Conservation (phyloP, 352 stramenopile genomes). For the Hyaloperonospora arabidopsidis region DNA sequence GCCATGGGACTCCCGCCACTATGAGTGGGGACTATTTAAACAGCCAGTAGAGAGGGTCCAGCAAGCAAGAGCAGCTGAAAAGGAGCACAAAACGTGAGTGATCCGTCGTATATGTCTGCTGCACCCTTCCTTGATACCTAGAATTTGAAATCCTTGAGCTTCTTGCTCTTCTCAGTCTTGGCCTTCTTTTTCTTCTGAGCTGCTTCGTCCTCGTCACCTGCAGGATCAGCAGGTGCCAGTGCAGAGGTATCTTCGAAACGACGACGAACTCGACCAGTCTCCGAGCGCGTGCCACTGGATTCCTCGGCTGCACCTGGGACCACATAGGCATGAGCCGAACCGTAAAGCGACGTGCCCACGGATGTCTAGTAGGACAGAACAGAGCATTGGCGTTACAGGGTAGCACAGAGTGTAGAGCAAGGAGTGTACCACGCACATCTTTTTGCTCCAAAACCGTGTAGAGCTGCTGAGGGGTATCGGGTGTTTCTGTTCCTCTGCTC, state of each 20-base stretch:
- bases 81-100: neutral
- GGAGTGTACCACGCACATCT: slow-evolving; percentile 30
- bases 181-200: slow-evolving; percentile 65
- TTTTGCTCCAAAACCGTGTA: slow-evolving; percentile 77
- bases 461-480: slow-evolving; percentile 56
- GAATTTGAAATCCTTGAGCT: slow-evolving; percentile 84
- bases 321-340: slow-evolving; percentile 67
- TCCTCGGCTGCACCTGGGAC: slow-evolving; percentile 35
- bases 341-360: slow-evolving; percentile 66
- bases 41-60: neutral
- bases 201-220: slow-evolving; percentile 45
- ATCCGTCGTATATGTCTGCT: slow-evolving; percentile 15
- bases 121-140: slow-evolving; percentile 31
- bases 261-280: slow-evolving; percentile 52
- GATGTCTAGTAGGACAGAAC: slow-evolving; percentile 34
- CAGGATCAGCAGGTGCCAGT: slow-evolving; percentile 23
- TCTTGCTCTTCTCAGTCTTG: slow-evolving; percentile 75
- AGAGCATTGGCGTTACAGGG: slow-evolving; percentile 4
- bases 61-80: neutral
- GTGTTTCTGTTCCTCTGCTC: slow-evolving; percentile 47
- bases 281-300: slow-evolving; percentile 31
- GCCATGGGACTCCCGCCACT: slow-evolving; percentile 66
- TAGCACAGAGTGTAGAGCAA: neutral
- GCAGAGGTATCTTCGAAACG: slow-evolving; percentile 59
- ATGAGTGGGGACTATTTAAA: slow-evolving; percentile 28